These are phyloP conservation scores for Alternaria sp. DNA, from an alignment of 2,329 filamentous ascomycete species.

Conservation along the genomic window DNA sequence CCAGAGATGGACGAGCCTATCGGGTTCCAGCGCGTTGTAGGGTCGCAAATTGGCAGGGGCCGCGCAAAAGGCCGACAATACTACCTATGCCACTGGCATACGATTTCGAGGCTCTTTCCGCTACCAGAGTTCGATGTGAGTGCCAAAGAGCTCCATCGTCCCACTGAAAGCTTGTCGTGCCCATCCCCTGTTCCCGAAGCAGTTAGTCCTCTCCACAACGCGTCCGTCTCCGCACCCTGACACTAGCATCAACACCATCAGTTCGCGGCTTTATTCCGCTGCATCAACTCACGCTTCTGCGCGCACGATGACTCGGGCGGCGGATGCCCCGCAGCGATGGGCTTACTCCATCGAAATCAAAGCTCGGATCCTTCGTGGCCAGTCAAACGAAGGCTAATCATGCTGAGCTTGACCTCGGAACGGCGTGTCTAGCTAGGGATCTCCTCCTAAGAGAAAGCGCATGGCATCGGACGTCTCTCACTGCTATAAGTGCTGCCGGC, in stretches of 20 bases:
- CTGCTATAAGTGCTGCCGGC: slow-evolving; percentile 13
- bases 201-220: background rate
- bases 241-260: slow-evolving; percentile 6
- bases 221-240: slow-evolving; percentile 18
- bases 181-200: background rate
- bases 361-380: background rate
- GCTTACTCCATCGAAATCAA: background rate
- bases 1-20: background rate
- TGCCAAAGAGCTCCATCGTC: background rate
- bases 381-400: slow-evolving; percentile 10
- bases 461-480: background rate
- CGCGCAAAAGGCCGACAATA: background rate
- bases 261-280: slow-evolving; percentile 25
- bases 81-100: background rate
- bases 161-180: background rate
- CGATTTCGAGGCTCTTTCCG: background rate
- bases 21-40: background rate
- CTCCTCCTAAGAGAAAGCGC: background rate
- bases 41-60: background rate
- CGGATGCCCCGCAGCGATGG: slow-evolving; percentile 8
- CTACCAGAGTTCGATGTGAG: background rate
- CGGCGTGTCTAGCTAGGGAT: background rate
- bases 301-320: background rate
- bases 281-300: background rate
- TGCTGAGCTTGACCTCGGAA: slow-evolving; percentile 11